Conservation (phyloP, 2,329 filamentous ascomycete genomes). For the Ceratocystis ficicola region DNA sequence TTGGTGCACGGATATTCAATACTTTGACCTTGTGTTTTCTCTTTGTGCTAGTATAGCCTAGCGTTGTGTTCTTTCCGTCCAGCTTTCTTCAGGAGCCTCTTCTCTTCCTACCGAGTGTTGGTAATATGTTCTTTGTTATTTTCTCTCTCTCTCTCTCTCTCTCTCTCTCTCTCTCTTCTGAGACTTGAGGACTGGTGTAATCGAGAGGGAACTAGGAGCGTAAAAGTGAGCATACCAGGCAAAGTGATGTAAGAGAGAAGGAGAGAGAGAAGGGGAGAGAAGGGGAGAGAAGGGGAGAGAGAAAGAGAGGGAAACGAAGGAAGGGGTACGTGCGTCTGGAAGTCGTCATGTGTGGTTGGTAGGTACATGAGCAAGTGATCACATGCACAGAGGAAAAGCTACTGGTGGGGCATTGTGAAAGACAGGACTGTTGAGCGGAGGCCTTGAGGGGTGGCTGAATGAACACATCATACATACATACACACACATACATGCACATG, state of each 20-base stretch:
- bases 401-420: neutral
- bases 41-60: neutral
- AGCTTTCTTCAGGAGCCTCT: neutral
- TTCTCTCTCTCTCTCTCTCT: too few species aligned
- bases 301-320: neutral
- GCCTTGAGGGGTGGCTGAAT: neutral
- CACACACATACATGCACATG: neutral
- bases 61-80: neutral
- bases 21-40: neutral
- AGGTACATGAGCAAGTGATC: slow-evolving; percentile 7
- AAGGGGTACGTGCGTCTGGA: slow-evolving; percentile 4
- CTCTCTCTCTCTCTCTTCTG: neutral
- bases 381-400: neutral
- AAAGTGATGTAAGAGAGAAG: neutral
- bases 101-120: neutral
- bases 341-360: slow-evolving; percentile 5
- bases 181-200: neutral
- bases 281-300: neutral
- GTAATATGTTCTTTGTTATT: neutral
- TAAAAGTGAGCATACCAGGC: neutral
- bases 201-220: neutral
- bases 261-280: neutral
- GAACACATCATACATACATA: neutral
- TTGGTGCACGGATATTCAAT: neutral
- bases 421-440: neutral